Evolutionary conservation across 176 grass and related monocot genomes (phyloP).

Genomic region (Musa troglodytarum): DNA sequence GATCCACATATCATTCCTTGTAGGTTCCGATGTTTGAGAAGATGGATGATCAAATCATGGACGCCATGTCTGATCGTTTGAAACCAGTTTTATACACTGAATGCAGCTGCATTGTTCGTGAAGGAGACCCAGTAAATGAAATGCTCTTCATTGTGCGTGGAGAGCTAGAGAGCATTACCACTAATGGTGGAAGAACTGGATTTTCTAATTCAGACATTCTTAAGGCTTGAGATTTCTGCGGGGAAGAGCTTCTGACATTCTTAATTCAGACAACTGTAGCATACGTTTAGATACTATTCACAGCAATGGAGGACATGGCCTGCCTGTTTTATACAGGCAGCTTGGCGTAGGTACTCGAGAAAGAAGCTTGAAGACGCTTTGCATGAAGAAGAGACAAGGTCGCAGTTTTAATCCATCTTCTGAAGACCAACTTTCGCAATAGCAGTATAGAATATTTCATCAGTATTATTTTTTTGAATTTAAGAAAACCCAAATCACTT

Average conservation of each 20-base stretch:
- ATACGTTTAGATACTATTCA: slow-evolving; percentile 80
- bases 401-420: too few relatives aligned
- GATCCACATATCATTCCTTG: slow-evolving; percentile 5
- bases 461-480: too few relatives aligned
- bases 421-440: too few relatives aligned
- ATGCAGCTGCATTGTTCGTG: slow-evolving; percentile 40
- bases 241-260: slow-evolving; percentile 90
- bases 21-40: slow-evolving; percentile 92
- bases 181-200: slow-evolving; percentile 79
- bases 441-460: too few relatives aligned
- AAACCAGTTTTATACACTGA: slow-evolving; percentile 80
- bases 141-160: too few relatives aligned
- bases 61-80: slow-evolving; percentile 68
- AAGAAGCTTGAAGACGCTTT: too few relatives aligned
- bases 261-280: slow-evolving; percentile 69
- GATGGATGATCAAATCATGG: slow-evolving; percentile 81
- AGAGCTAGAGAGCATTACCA: slow-evolving; percentile 72
- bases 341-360: slow-evolving; percentile 56
- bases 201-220: slow-evolving; percentile 71
- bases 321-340: slow-evolving; percentile 83
- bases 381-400: too few relatives aligned
- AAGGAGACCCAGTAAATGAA: slow-evolving; percentile 42
- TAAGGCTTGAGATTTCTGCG: slow-evolving; percentile 81
- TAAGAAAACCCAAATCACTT: too few relatives aligned
- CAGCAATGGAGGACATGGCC: slow-evolving; percentile 91